Base-by-base conservation (phyloP, 177 flowering plant species). In the Tripterygium wilfordii region DNA sequence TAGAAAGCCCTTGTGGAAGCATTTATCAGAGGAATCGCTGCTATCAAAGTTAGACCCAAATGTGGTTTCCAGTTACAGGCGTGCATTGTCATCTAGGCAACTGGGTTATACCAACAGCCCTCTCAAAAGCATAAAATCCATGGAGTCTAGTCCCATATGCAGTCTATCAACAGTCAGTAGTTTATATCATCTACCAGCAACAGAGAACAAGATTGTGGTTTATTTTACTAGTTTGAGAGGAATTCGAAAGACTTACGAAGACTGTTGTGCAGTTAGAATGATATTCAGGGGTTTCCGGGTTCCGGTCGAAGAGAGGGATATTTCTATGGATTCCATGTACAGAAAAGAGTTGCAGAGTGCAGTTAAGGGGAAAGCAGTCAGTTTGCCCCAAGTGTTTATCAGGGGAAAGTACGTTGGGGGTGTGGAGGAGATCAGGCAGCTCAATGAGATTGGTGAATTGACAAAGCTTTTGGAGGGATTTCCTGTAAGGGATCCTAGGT, bases 241-340 rank as follows among this genome's bases (percentile, higher is more conserved):
- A 26, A 79, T 92, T 46, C 65, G 98, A n/a, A 76, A 72, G 60
- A 88, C 98, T 0, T 82, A 77, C 27, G 96, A 92, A 48, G 96
- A 92, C 72, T 92, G 98, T 48, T 62, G 68, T 40, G 17, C 66
- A 1, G 91, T 86, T 18, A 33, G 78, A 43, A 61, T 60, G 64
- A 88, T 92, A 3, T 56, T 92, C 13, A 62, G 69, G 56, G 91
- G 96, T 4, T 77, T 80, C 53, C 50, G 88, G 37, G 94, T 89
- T 25, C 18, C 42, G 10, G 84, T 92, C 0, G 96, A 92, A 35
- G 96, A 89, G 51, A 70, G 88, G 10, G 98, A 92, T 39, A 72
- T 88, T 20, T 84, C 96, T 0, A 92, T 92, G 98, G 96, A 92
- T 56, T 69, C 81, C 0, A 57, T 54, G 2, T 88, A 62, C 37